These are phyloP conservation scores for Colletotrichum simmondsii DNA, from an alignment of 2,329 filamentous ascomycete genomes.

Conservation along the genomic window DNA sequence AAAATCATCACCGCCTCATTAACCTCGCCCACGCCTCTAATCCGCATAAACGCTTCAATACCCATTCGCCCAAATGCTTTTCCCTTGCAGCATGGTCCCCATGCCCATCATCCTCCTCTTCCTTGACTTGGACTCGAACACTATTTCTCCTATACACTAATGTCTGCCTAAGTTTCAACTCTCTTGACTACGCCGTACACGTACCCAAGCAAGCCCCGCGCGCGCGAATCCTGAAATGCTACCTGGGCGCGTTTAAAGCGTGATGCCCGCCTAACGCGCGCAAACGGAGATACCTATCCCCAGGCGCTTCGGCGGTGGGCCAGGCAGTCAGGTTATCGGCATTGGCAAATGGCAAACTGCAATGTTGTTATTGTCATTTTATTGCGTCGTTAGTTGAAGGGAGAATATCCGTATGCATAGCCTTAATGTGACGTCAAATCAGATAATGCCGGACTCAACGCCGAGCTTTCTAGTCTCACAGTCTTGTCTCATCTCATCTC, in stretches of 20 bases:
- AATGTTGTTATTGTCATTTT: too few species aligned
- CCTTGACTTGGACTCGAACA: too few species aligned
- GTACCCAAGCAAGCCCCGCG: neutral
- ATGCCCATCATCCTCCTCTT: neutral
- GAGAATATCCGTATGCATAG: too few species aligned
- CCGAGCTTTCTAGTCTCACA: too few species aligned
- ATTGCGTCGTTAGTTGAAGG: too few species aligned
- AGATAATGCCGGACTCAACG: too few species aligned
- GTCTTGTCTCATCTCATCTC: too few species aligned
- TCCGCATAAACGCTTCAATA: conserved; percentile 16
- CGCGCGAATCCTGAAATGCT: neutral
- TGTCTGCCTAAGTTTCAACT: neutral
- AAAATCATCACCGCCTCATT: neutral
- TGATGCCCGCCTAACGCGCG: neutral
- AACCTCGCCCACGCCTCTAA: conserved; percentile 9
- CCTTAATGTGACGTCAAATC: too few species aligned
- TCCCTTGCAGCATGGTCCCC: neutral
- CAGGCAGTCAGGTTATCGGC: neutral
- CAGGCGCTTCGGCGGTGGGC: neutral
- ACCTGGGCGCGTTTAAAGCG: neutral
- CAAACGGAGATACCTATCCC: neutral
- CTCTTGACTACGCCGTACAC: neutral
- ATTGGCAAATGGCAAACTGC: too few species aligned
- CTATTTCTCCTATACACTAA: neutral
- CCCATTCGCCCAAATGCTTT: neutral